Percentiles rank a stretch among this genome's conserved stretches.
Conservation (phyloP, 192 early-diverging fungal species). For the Coemansia sp. region DNA sequence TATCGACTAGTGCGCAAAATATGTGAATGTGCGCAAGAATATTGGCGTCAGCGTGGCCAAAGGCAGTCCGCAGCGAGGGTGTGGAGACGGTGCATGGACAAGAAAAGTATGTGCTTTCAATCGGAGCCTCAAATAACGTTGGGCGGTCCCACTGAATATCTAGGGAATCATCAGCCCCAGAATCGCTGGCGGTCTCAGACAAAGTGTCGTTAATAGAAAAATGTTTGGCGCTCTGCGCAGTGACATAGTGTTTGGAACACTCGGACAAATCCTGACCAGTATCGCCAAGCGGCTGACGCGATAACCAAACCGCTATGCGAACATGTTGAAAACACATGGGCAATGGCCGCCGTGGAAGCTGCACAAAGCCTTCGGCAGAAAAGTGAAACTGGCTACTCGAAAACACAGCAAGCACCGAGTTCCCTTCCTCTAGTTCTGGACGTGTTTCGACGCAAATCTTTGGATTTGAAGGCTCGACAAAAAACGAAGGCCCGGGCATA, state of each 20-base stretch:
- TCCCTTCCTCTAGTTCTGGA: constrained; percentile 23
- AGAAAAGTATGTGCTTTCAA: constrained; percentile 42
- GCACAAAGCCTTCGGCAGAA: constrained; percentile 44
- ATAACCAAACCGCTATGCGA: constrained; percentile 38
- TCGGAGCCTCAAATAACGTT: constrained; percentile 26
- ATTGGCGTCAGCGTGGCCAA: constrained; percentile 31
- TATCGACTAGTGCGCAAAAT: constrained; percentile 33
- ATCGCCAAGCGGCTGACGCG: constrained; percentile 17
- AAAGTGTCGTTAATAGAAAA: no score
- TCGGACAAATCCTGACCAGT: constrained; percentile 15
- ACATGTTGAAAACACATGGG: constrained; percentile 5
- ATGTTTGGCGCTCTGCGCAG: constrained; percentile 16
- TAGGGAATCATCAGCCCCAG: background rate
- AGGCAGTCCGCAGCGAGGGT: constrained; percentile 22
- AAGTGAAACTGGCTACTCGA: constrained; percentile 46
- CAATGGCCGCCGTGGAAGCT: constrained; percentile 11
- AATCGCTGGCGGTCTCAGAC: background rate
- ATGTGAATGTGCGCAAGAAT: constrained; percentile 24
- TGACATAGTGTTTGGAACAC: constrained; percentile 17
- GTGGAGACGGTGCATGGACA: constrained; percentile 39
- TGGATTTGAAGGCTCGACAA: constrained; percentile 25
- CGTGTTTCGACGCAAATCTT: constrained; percentile 33
- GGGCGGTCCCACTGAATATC: constrained; percentile 19
- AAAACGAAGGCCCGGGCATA: constrained; percentile 31
- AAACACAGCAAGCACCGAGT: constrained; percentile 17